phyloP scores from a whole-genome alignment of 1,284 basidiomycete genomes.

The Pseudozyma hubeiensis region DNA sequence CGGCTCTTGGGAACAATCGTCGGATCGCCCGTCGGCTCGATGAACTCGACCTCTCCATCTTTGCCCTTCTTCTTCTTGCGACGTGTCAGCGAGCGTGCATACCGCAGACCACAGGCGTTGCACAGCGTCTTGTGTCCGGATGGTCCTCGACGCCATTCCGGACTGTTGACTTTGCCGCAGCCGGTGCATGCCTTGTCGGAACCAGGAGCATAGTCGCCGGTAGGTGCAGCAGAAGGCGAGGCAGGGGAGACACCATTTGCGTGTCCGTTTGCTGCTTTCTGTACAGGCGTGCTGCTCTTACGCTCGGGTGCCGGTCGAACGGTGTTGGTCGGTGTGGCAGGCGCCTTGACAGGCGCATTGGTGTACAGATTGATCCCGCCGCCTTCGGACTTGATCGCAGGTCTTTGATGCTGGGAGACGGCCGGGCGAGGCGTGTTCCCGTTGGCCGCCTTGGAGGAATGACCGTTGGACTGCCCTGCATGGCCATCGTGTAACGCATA shows the following conservation, averaged over 20 bases:
- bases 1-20: conserved; percentile 56
- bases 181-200: conserved; percentile 64
- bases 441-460: conserved; percentile 10
- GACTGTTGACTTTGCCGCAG: conserved; percentile 75
- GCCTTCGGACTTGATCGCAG: conserved; percentile 21
- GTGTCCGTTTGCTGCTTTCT: conserved; percentile 7
- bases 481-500: conserved; percentile 3
- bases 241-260: conserved; percentile 3
- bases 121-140: conserved; percentile 66
- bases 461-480: neutral
- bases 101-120: conserved; percentile 67
- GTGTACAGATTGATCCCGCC: conserved; percentile 38
- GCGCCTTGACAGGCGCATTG: conserved; percentile 28
- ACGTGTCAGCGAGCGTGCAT: conserved; percentile 60
- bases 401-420: conserved; percentile 13
- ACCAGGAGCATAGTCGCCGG: conserved; percentile 13
- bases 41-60: conserved; percentile 52
- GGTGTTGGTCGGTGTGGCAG: conserved; percentile 12
- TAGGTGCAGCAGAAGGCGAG: conserved; percentile 29
- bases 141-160: conserved; percentile 86
- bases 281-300: conserved; percentile 6
- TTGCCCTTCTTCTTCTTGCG: conserved; percentile 60
- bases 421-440: conserved; percentile 23
- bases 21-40: conserved; percentile 58
- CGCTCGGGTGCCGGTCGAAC: conserved; percentile 13